Conservation (phyloP, 2,329 filamentous ascomycete species). For the Apiospora aurea region DNA sequence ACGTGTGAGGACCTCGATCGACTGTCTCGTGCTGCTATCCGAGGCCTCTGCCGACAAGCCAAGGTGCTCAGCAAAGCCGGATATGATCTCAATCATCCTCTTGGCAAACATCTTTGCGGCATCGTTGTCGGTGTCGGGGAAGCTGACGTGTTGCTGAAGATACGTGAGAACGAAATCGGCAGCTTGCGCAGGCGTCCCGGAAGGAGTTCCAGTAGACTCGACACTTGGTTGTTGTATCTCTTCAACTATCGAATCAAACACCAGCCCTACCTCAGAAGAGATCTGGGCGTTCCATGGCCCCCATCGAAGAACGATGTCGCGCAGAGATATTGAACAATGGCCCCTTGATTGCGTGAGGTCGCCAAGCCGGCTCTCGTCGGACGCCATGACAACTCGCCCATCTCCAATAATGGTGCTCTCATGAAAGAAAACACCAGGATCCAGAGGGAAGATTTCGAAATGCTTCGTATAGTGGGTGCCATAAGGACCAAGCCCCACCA, state of each 20-base stretch:
- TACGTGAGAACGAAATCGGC: slow-evolving; percentile 57
- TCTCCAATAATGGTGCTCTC: slow-evolving; percentile 64
- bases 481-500: slow-evolving; percentile 65
- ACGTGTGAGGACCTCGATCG: slow-evolving; percentile 47
- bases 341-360: slow-evolving; percentile 42
- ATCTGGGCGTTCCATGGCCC: slow-evolving; percentile 62
- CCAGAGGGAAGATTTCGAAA: slow-evolving; percentile 68
- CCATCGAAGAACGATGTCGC: slow-evolving; percentile 60
- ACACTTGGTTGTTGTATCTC: slow-evolving; percentile 44
- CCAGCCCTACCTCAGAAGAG: slow-evolving; percentile 67
- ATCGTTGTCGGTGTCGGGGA: slow-evolving; percentile 44
- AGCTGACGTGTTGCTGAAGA: slow-evolving; percentile 50
- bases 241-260: slow-evolving; percentile 66
- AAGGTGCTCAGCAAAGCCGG: slow-evolving; percentile 48
- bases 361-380: slow-evolving; percentile 40
- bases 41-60: slow-evolving; percentile 33
- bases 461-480: slow-evolving; percentile 67
- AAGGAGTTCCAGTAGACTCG: slow-evolving; percentile 31
- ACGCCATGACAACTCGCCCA: slow-evolving; percentile 53
- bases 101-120: slow-evolving; percentile 50
- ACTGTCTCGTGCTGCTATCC: slow-evolving; percentile 36
- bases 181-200: slow-evolving; percentile 41
- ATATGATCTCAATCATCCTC: slow-evolving; percentile 52
- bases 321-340: slow-evolving; percentile 53
- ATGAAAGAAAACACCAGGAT: slow-evolving; percentile 64